These are phyloP conservation scores for Corynascus novoguineensis DNA, from an alignment of 495 filamentous ascomycete species.

Conservation along the genomic window DNA sequence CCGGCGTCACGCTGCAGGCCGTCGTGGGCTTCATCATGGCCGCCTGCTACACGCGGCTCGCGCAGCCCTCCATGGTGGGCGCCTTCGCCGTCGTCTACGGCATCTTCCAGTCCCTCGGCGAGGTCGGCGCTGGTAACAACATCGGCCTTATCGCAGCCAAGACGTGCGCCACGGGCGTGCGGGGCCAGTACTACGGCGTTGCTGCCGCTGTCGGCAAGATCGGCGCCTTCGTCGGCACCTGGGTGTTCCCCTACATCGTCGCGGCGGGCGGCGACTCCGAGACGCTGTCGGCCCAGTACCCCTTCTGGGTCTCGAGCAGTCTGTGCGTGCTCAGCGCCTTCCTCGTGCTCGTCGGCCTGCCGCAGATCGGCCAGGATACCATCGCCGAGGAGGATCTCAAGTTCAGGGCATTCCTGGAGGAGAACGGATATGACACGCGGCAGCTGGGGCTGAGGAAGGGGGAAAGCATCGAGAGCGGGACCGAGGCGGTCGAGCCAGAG, in stretches of 20 bases:
- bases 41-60: conserved; percentile 60
- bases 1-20: conserved; percentile 63
- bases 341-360: conserved; percentile 54
- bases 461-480: conserved; percentile 19
- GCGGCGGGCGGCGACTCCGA: conserved; percentile 52
- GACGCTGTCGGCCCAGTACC: conserved; percentile 63
- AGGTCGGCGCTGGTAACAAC: conserved; percentile 85
- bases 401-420: conserved; percentile 63
- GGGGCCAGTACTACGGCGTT: conserved; percentile 88
- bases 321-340: conserved; percentile 59
- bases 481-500: neutral
- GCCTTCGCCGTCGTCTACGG: conserved; percentile 73
- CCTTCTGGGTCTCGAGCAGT: conserved; percentile 66
- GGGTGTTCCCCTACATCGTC: conserved; percentile 69
- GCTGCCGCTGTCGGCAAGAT: conserved; percentile 82
- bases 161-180: conserved; percentile 76
- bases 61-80: conserved; percentile 57
- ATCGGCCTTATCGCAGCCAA: conserved; percentile 85
- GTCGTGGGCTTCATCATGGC: conserved; percentile 87
- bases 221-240: conserved; percentile 85
- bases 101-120: conserved; percentile 78
- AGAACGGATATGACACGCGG: conserved; percentile 63
- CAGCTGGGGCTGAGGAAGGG: conserved; percentile 55
- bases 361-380: conserved; percentile 67
- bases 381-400: conserved; percentile 63